Base-by-base conservation (phyloP, 306 rosid species). In the Prunus dulcis region DNA sequence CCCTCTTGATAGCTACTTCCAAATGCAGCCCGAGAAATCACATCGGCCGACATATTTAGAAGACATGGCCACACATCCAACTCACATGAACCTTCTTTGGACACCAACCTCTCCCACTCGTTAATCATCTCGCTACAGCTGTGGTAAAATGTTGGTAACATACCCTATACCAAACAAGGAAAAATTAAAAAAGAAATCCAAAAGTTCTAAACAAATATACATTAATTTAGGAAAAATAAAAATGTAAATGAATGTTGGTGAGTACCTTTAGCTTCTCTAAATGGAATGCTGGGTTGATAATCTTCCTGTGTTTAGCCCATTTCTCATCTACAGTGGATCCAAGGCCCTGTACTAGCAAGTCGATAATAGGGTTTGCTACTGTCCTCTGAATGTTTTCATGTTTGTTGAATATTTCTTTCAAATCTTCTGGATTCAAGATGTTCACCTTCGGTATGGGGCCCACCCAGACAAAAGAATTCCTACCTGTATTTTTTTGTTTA, bases 241-340 rank as follows among this genome's bases (percentile, higher is more conserved):
- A 60, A 13, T 13, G 0, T 5, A 30, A 23, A 25, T 25, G 34
- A 12, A 25, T 60, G 13, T 12, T 25, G 19, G 65, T 19, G 14
- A 70, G n/a, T 51, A 86, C 93, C 93, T 89, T 89, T 66, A 85
- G 20, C 66, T 83, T 88, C 60, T 88, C 88, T 19, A 77, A 9
- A 46, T 77, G 70, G 71, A 88, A 88, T 52, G 87, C 83, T 4
- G 87, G 88, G 64, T 81, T 83, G 67, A 87, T 81, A 38, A 89
- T 83, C 70, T 67, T 85, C 66, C 87, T 75, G 28, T 83, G 86
- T 28, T 76, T 87, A 56, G 79, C 76, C 91, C 89, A 89, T 60
- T 89, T 85, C 12, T 84, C 85, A 19, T 80, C 87, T 2, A 83
- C 82, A 38, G 72, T 12, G 1, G 12, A 11, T 11, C 22, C 19